Evolutionary conservation across 1,284 basidiomycete species (phyloP), one percentile per base, ranked within the genome.

Genomic region (Lignosus rhinocerotis): DNA sequence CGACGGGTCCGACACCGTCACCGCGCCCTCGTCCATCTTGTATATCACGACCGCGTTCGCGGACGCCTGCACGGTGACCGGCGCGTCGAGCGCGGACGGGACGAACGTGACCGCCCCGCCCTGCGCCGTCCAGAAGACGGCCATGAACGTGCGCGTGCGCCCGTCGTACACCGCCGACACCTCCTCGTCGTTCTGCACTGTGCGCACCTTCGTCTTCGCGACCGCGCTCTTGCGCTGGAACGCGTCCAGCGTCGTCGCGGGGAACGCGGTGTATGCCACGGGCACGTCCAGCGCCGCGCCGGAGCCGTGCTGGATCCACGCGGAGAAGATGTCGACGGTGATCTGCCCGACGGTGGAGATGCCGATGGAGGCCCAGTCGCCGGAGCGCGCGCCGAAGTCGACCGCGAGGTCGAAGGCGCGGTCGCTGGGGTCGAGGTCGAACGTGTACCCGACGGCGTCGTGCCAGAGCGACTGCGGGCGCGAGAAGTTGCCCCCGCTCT

Each of bases 331-430:
- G 65, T 85, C 78, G 39, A 84, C 80, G 2, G 80, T 83, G 34
- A 72, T 69, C 1, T 79, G 74, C 11, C 83, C 81, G 51, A 79
- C 76, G 0, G 74, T 75, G 6, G 85, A 86, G 11, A 80, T 86
- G 10, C 86, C 86, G 59, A 88, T 84, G 5, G 72, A 66, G 16
- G 79, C 75, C 87, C 87, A 90, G 61, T 82, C 75, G 2, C 87
- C 87, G 0, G 79, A 80, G 60, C 76, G 76, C 39, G 76, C 64
- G 4, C 80, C 81, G 4, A 79, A 70, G 42, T 80, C 71, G 10
- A 86, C 67, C 1, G 79, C 78, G 12, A 85, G 65, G 12, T 70
- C 73, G 45, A 76, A 60, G 41, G 70, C 63, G 43, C 64, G 21
- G 51, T 55, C 48, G 19, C 17, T 3, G 31, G 25, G 10, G 19